These are phyloP conservation scores for Glaciozyma martinii DNA, from an alignment of 768 basidiomycete species.

Conservation along the genomic window DNA sequence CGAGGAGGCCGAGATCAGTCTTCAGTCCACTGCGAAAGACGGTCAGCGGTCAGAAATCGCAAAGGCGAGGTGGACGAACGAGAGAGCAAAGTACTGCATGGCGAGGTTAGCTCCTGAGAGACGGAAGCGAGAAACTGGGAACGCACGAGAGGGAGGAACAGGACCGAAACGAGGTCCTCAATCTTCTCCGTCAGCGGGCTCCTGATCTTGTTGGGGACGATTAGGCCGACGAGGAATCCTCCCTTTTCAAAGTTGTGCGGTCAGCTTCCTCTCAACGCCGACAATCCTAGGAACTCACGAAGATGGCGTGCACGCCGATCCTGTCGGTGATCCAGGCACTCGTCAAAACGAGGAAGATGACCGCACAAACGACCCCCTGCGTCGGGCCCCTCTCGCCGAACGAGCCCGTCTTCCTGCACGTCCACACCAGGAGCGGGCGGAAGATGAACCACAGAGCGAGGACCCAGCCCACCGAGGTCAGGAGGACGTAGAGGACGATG, in stretches of 20 bases:
- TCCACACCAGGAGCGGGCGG: conserved; percentile 49
- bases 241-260: neutral
- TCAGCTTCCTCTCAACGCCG: neutral
- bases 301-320: conserved; percentile 69
- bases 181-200: conserved; percentile 66
- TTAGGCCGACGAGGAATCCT: conserved; percentile 70
- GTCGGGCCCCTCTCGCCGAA: conserved; percentile 66
- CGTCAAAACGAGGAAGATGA: conserved; percentile 68
- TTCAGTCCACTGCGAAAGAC: conserved; percentile 47
- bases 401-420: conserved; percentile 58
- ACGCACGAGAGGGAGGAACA: conserved; percentile 33
- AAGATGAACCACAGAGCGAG: conserved; percentile 26
- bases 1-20: conserved; percentile 68
- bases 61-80: conserved; percentile 37
- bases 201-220: conserved; percentile 76
- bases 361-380: conserved; percentile 41
- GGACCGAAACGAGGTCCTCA: conserved; percentile 56
- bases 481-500: conserved; percentile 68
- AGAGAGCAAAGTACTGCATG: conserved; percentile 70
- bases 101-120: neutral
- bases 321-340: conserved; percentile 82
- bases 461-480: conserved; percentile 51
- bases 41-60: neutral
- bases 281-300: neutral
- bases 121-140: neutral